Conservation (phyloP, 1,139 yeast genomes). For the Candida tropicalis region DNA sequence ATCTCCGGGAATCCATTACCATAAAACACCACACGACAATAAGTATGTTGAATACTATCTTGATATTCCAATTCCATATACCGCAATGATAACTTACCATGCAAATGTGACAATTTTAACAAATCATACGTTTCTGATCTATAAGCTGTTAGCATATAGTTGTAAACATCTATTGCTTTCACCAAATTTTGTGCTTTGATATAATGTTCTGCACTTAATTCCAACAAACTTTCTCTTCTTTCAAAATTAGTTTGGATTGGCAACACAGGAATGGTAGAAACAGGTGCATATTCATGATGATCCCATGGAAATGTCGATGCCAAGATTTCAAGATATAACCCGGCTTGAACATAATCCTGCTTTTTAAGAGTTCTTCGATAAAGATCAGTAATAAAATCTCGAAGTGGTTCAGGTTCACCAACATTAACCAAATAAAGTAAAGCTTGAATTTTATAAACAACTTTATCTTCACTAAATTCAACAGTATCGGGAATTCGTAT, state of each 20-base stretch:
- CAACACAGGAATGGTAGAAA: conserved; percentile 66
- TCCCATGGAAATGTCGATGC: conserved; percentile 86
- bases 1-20: conserved; percentile 86
- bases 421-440: conserved; percentile 79
- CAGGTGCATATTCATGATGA: conserved; percentile 56
- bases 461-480: conserved; percentile 85
- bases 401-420: conserved; percentile 78
- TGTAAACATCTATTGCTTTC: conserved; percentile 78
- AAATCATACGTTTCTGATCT: conserved; percentile 75
- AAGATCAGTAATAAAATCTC: conserved; percentile 75
- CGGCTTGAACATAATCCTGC: conserved; percentile 78
- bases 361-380: conserved; percentile 65
- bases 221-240: conserved; percentile 73
- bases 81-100: conserved; percentile 65
- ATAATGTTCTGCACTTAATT: conserved; percentile 72
- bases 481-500: conserved; percentile 77
- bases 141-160: conserved; percentile 76
- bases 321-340: conserved; percentile 73
- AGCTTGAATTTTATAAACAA: conserved; percentile 76
- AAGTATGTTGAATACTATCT: conserved; percentile 78
- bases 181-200: conserved; percentile 74
- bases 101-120: conserved; percentile 74
- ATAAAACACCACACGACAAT: conserved; percentile 76
- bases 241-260: conserved; percentile 82
- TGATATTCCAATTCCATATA: conserved; percentile 69